These are phyloP conservation scores for Orbilia quercus DNA, from an alignment of 2,329 filamentous ascomycete genomes.

Conservation along the genomic window DNA sequence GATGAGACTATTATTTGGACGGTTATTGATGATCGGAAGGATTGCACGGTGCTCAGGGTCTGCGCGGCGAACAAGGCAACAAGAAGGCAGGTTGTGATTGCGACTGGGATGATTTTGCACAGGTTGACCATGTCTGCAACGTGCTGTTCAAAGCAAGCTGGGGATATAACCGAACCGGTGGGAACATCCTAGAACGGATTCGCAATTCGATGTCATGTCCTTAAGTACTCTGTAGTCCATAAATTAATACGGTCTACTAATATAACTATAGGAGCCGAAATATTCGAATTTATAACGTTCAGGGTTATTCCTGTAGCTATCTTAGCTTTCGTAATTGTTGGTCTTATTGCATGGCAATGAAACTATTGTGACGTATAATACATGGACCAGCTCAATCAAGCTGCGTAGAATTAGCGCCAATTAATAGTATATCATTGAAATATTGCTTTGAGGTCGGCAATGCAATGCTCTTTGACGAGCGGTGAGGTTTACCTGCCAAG, in stretches of 20 bases:
- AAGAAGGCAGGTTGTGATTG: constrained; percentile 53
- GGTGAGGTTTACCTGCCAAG: constrained; percentile 29
- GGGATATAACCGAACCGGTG: constrained; percentile 5
- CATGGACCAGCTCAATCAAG: constrained; percentile 2
- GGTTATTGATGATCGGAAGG: constrained; percentile 43
- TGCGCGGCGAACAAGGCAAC: constrained; percentile 46
- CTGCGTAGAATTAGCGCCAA: not conserved
- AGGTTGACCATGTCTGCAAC: constrained; percentile 44
- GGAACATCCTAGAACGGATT: constrained; percentile 1
- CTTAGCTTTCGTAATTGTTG: not conserved
- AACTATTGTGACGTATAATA: not conserved
- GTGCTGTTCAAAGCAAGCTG: constrained; percentile 39
- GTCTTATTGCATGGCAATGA: not conserved
- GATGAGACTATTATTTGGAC: constrained; percentile 52
- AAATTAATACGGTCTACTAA: not conserved
- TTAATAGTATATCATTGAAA: not conserved
- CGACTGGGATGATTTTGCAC: constrained; percentile 48
- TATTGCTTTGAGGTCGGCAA: not conserved
- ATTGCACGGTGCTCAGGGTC: constrained; percentile 46
- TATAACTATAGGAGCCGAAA: not conserved
- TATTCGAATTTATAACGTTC: too few species aligned
- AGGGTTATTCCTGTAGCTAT: not conserved
- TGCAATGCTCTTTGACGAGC: not conserved
- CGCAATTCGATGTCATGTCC: too few species aligned
- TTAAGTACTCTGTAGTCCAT: too few species aligned